Conservation (phyloP, 1,284 basidiomycete genomes). For the Marasmius tenuissimus region DNA sequence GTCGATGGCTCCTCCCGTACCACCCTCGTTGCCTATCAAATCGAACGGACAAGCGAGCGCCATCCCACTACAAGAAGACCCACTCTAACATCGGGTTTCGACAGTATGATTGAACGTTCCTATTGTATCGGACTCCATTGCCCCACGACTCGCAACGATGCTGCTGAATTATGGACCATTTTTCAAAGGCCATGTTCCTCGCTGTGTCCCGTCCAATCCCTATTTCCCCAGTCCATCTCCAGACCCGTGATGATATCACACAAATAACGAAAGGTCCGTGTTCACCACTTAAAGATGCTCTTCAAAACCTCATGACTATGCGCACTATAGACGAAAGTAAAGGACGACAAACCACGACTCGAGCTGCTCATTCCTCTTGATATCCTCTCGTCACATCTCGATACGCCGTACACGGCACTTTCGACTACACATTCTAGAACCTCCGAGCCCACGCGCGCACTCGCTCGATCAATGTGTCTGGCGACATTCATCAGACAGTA, state of each 20-base stretch:
- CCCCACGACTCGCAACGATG: slow-evolving; percentile 57
- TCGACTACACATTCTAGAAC: slow-evolving; percentile 57
- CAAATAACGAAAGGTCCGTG: background rate
- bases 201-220: slow-evolving; percentile 34
- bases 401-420: slow-evolving; percentile 68
- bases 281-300: background rate
- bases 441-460: background rate
- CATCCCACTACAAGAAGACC: background rate
- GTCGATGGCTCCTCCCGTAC: background rate
- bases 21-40: no score
- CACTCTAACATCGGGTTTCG: slow-evolving; percentile 26
- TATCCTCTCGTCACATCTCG: slow-evolving; percentile 67
- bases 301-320: background rate
- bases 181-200: slow-evolving; percentile 73
- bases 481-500: slow-evolving; percentile 63
- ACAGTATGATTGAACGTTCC: slow-evolving; percentile 49
- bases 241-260: slow-evolving; percentile 52
- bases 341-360: slow-evolving; percentile 54
- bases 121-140: slow-evolving; percentile 53
- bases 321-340: slow-evolving; percentile 37
- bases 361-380: slow-evolving; percentile 67
- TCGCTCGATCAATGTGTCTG: slow-evolving; percentile 46
- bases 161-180: slow-evolving; percentile 71
- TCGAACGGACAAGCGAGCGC: no score
- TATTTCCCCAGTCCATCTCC: background rate